Percentiles rank a stretch among this genome's conserved stretches.
phyloP scores from a whole-genome alignment of 345 rosid species.

The Gossypium ekmanianum region DNA sequence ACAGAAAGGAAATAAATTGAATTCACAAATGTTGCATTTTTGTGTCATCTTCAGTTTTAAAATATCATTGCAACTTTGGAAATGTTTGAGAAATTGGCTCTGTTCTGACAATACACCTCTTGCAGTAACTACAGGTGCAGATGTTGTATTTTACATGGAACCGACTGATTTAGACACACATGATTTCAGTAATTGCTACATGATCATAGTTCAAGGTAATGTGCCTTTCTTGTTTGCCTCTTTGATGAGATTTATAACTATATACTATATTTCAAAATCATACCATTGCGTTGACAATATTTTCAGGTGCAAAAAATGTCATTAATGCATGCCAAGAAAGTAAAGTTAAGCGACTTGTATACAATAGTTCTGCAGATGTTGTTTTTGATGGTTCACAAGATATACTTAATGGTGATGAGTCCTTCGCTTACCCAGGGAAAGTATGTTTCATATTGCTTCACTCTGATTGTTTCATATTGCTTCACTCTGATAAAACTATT shows the following conservation, averaged over 20 bases:
- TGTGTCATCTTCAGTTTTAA: not conserved
- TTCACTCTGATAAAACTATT: not conserved
- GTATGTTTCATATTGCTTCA: constrained; percentile 30
- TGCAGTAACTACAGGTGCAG: constrained; percentile 72
- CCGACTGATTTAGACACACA: constrained; percentile 35
- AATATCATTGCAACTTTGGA: constrained; percentile 3
- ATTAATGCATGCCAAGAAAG: constrained; percentile 71
- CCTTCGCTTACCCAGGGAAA: constrained; percentile 54
- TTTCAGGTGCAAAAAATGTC: constrained; percentile 76
- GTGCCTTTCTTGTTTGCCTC: not conserved
- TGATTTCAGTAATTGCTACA: constrained; percentile 58
- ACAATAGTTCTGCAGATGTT: constrained; percentile 82
- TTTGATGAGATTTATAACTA: not conserved
- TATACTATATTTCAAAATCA: not conserved
- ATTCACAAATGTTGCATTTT: not conserved
- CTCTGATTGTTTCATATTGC: constrained; percentile 12
- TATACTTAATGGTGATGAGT: constrained; percentile 63
- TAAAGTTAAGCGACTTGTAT: constrained; percentile 70
- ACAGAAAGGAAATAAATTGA: not conserved
- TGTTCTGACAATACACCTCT: constrained; percentile 7
- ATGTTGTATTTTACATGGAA: constrained; percentile 68
- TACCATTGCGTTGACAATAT: not conserved
- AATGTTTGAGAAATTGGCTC: constrained; percentile 9
- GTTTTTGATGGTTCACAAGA: constrained; percentile 73
- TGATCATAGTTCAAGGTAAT: constrained; percentile 77